Percentiles rank a stretch among this genome's conserved stretches.
Evolutionary conservation across 202 grass and related monocot genomes (phyloP).

Genomic region (Schoenoplectus triqueter): DNA sequence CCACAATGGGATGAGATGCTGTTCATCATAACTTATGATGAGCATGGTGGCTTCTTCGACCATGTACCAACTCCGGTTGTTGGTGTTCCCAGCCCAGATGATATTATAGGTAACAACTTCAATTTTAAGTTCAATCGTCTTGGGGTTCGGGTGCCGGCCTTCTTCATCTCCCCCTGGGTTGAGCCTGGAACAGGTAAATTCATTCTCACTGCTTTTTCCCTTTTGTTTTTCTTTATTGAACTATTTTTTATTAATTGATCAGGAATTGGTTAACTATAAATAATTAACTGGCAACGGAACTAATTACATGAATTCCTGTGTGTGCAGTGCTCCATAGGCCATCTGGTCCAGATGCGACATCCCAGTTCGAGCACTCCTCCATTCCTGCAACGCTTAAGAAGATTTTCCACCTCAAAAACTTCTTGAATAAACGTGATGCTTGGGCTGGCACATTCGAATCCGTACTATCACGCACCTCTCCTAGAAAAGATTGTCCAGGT

Average conservation of each 20-base stretch:
- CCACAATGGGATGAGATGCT: slow-evolving; percentile 78
- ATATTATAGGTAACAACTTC: slow-evolving; percentile 57
- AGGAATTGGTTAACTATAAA: not conserved
- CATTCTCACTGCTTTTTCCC: not conserved
- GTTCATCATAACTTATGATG: slow-evolving; percentile 79
- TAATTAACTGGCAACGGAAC: not conserved
- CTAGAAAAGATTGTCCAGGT: slow-evolving; percentile 77
- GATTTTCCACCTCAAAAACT: slow-evolving; percentile 67
- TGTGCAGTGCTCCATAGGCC: slow-evolving; percentile 59
- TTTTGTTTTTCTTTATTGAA: no score
- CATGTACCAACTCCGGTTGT: slow-evolving; percentile 65
- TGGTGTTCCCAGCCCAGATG: slow-evolving; percentile 69
- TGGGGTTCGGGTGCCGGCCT: slow-evolving; percentile 74
- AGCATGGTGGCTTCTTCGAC: slow-evolving; percentile 89
- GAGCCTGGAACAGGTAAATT: slow-evolving; percentile 57
- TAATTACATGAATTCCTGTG: not conserved
- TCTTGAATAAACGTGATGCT: slow-evolving; percentile 73
- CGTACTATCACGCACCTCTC: slow-evolving; percentile 58
- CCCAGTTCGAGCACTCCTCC: slow-evolving; percentile 89
- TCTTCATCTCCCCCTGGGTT: slow-evolving; percentile 87
- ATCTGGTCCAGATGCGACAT: slow-evolving; percentile 49
- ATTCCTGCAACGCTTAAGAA: slow-evolving; percentile 88
- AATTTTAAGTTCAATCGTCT: slow-evolving; percentile 82
- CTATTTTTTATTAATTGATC: not conserved
- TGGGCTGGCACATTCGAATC: slow-evolving; percentile 85